Percentiles rank a stretch among this genome's conserved stretches.
Evolutionary conservation across 768 basidiomycete genomes (phyloP).

Genomic region (Melanogaster broomeanus): DNA sequence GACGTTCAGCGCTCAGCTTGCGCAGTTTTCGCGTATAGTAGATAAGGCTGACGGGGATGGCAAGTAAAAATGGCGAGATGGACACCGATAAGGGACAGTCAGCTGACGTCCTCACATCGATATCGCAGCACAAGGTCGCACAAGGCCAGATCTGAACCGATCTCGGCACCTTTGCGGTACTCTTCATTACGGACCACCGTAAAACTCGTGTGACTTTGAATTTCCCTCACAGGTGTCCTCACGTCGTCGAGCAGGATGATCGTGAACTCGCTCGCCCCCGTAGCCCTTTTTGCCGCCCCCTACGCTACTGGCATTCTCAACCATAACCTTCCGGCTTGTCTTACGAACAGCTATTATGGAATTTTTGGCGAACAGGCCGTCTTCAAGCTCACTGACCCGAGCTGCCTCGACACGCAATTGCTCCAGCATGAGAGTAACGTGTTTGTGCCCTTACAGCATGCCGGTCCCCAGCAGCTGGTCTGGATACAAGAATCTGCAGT

Average conservation of each 20-base stretch:
- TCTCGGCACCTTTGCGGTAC: too few species aligned
- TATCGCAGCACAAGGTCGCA: too few species aligned
- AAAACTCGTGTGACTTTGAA: too few species aligned
- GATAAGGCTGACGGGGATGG: too few species aligned
- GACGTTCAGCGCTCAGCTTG: too few species aligned
- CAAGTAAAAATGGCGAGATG: too few species aligned
- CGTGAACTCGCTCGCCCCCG: not conserved
- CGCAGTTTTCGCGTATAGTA: too few species aligned
- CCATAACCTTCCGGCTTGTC: constrained; percentile 38
- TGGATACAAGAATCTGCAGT: constrained; percentile 62
- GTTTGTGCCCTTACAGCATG: constrained; percentile 24
- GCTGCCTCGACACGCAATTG: constrained; percentile 41
- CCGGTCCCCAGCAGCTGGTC: constrained; percentile 44
- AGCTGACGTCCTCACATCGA: too few species aligned
- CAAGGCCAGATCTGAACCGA: too few species aligned
- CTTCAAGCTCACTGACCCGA: constrained; percentile 40
- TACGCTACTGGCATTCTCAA: constrained; percentile 15
- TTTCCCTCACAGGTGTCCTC: not conserved
- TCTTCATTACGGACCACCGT: too few species aligned
- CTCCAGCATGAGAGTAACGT: not conserved
- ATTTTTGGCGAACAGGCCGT: constrained; percentile 55
- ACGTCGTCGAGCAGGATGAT: constrained; percentile 6
- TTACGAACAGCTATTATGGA: constrained; percentile 55
- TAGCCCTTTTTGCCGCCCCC: constrained; percentile 21
- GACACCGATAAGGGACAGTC: too few species aligned